Base-by-base conservation (phyloP, 2,329 filamentous ascomycete species). In the Ophiostoma sp. region DNA sequence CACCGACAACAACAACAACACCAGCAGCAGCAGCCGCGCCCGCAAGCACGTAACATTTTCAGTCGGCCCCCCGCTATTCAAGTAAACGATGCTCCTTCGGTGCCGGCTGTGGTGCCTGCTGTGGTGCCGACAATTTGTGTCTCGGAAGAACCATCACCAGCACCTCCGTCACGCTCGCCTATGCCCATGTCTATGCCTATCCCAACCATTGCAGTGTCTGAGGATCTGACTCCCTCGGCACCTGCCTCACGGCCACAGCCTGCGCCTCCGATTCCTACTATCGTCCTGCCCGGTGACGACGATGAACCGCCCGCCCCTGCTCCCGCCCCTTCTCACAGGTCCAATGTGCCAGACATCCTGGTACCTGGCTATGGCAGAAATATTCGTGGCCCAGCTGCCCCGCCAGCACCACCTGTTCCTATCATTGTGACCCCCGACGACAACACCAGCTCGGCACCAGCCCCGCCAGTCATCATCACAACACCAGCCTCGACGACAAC, bases 11-110 rank as follows among this genome's bases (percentile, higher is more conserved):
- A 39, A 22, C 45, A 52, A 19, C 72, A 73, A 45, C 69, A 42
- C 31, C 70, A 69, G 33, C 72, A 66, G 33, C 72, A 66, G 33
- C 82, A 79, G 78, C 80, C 78, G 78, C 82, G 79, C 76, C 80
- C 82, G 76, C 79, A 78, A 78, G 80, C 82, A 78, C 74, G 74
- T 73, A 71, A 73, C 74, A 73, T 75, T 73, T 75, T 75, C 74
- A 55, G 15, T 19, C 74, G 69, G 79, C 73, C 81, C 78, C 80
- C 85, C 80, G 79, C 81, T 81, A 82, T 85, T 83, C 82, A 84
- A 77, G 79, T 88, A 81, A 83, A 83, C 42, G 79, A n/a, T n/a
- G 31, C 9, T 33, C 33, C 71, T 3, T 8, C 61, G 5, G 61
- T 66, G 36, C 36, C 11, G 11, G 19, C 63, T 15, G 11, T 50